These are phyloP conservation scores for Raffaelea albimanens DNA, from an alignment of 2,329 filamentous ascomycete genomes.

Conservation along the genomic window DNA sequence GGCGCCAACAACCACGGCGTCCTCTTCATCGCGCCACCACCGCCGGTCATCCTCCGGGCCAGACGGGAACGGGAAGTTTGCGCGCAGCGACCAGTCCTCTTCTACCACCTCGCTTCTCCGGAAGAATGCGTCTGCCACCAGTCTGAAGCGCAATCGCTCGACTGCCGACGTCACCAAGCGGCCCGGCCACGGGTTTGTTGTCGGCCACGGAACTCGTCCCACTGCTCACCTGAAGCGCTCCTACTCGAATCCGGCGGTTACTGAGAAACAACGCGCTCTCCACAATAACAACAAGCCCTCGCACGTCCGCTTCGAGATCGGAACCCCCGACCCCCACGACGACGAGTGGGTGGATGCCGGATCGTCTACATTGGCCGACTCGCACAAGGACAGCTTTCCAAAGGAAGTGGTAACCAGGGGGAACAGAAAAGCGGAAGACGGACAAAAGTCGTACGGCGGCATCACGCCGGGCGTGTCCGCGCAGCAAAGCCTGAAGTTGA, in stretches of 20 bases:
- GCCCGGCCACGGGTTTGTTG: slow-evolving; percentile 27
- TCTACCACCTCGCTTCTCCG: slow-evolving; percentile 36
- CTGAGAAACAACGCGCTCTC: slow-evolving; percentile 14
- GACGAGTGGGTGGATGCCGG: slow-evolving; percentile 62
- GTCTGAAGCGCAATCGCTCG: slow-evolving; percentile 51
- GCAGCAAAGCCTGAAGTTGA: no score
- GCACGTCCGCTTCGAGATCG: slow-evolving; percentile 56
- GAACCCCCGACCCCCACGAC: slow-evolving; percentile 34
- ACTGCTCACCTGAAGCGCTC: slow-evolving; percentile 40
- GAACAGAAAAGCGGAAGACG: no score
- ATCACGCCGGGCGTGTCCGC: no score
- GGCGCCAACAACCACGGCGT: slow-evolving; percentile 18
- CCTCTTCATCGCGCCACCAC: slow-evolving; percentile 20
- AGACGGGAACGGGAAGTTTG: slow-evolving; percentile 25
- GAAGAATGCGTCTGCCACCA: slow-evolving; percentile 45
- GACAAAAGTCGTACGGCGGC: no score
- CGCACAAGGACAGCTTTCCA: slow-evolving; percentile 11
- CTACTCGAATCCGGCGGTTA: slow-evolving; percentile 39
- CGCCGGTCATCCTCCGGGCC: slow-evolving; percentile 39
- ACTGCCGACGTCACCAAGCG: slow-evolving; percentile 44
- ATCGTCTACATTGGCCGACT: slow-evolving; percentile 37
- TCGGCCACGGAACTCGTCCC: neutral
- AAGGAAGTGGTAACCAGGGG: no score
- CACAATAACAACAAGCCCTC: slow-evolving; percentile 12
- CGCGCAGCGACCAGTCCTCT: slow-evolving; percentile 32